Base-by-base conservation (phyloP, 768 basidiomycete species). In the Kwoniella bestiolae region DNA sequence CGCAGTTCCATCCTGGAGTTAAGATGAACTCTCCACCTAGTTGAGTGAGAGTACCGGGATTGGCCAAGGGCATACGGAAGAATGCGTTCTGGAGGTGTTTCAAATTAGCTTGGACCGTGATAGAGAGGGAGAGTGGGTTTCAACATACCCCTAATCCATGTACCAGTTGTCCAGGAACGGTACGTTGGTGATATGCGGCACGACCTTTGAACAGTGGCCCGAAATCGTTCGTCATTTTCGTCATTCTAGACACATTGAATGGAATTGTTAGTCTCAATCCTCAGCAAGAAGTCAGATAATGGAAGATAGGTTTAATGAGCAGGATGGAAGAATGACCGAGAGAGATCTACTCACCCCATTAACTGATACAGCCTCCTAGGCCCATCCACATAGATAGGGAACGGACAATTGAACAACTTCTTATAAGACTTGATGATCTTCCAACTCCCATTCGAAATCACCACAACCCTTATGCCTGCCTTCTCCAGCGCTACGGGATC, bases 21-120 rank as follows among this genome's bases (percentile, higher is more conserved):
- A 82, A 65, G 16, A 82, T 68, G 63, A 82, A 82, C 56, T 82
- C 81, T 26, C 81, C 78, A 14, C 81, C 81, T 11, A 82, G 69
- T 49, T 82, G 81, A 26, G 69, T 74, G 21, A 81, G 63, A 41
- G 73, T 80, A 11, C 81, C 81, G 0, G 77, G 76, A 58, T 75
- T 70, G 12, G 74, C 68, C 0, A 82, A 45, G 1, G 80, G 79
- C 70, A 82, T 61, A 41, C 67, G 63, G 70, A 78, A 73, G 35
- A 79, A 68, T 1, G 71, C 78, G 59, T 77, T 80, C 77, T 80
- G 50, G 16, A 32, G 53, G n/a, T n/a, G n/a, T n/a, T n/a, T n/a
- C n/a, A n/a, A 7, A 12, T 38, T n/a, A 5, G 16, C 16, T n/a
- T 23, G 7, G 44, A n/a, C 38, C 5, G 25, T 7, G 16, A 46